Evolutionary conservation across 2,329 filamentous ascomycete genomes (phyloP).

Genomic region (Conoideocrella luteorostrata): DNA sequence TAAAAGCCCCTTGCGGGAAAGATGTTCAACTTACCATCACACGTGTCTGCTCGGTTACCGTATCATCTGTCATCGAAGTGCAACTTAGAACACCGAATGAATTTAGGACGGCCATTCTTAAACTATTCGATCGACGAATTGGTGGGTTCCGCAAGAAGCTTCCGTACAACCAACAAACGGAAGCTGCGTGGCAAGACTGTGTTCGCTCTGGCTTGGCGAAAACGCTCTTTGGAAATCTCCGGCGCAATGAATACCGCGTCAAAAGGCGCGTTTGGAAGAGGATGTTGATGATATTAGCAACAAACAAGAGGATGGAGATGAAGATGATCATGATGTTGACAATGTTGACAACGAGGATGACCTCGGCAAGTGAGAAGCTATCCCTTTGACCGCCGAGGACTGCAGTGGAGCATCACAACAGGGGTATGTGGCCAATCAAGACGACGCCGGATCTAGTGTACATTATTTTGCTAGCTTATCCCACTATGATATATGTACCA

Average conservation of each 20-base stretch:
- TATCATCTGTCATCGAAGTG: slow-evolving; percentile 10
- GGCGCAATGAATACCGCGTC: slow-evolving; percentile 1
- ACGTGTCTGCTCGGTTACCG: slow-evolving; percentile 6
- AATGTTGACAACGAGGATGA: slow-evolving; percentile 6
- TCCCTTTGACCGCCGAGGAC: too few relatives aligned
- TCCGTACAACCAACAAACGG: slow-evolving; percentile 8
- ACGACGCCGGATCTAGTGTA: too few relatives aligned
- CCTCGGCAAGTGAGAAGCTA: slow-evolving; percentile 7
- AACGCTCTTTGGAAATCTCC: slow-evolving; percentile 4
- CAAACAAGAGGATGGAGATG: slow-evolving; percentile 5
- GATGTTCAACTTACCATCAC: slow-evolving; percentile 8
- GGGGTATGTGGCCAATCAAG: too few relatives aligned
- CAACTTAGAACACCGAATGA: slow-evolving; percentile 2
- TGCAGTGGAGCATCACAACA: too few relatives aligned
- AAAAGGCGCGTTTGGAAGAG: slow-evolving; percentile 2
- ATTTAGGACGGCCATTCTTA: slow-evolving; percentile 7
- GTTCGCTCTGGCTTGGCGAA: slow-evolving; percentile 10
- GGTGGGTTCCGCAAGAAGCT: slow-evolving; percentile 2
- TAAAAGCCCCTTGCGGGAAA: slow-evolving; percentile 4
- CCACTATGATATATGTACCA: too few relatives aligned
- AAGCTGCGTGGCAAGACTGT: slow-evolving; percentile 8
- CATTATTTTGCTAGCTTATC: too few relatives aligned
- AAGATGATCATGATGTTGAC: not conserved
- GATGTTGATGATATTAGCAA: slow-evolving; percentile 1
- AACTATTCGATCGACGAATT: slow-evolving; percentile 11